Evolutionary conservation across 2,329 filamentous ascomycete genomes (phyloP).

Genomic region (Xylaria sp.): DNA sequence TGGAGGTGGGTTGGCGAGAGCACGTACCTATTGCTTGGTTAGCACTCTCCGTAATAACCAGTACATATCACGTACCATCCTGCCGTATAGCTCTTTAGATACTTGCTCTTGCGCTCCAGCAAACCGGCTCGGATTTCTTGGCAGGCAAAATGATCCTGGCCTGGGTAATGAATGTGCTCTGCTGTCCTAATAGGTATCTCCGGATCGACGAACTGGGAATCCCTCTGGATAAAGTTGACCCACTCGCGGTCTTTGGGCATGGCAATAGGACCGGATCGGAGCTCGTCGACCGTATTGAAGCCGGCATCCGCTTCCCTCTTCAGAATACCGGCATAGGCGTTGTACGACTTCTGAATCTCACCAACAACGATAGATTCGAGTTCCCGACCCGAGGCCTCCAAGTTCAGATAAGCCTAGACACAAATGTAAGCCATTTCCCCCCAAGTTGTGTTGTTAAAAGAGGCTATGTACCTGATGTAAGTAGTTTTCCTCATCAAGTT

Average conservation of each 20-base stretch:
- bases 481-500: constrained; percentile 98
- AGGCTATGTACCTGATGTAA: constrained; percentile 78
- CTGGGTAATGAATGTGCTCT: constrained; percentile 90
- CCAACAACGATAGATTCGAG: constrained; percentile 96
- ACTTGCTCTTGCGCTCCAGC: constrained; percentile 98
- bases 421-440: constrained; percentile 38
- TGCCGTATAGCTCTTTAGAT: constrained; percentile 95
- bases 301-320: constrained; percentile 90
- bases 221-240: constrained; percentile 81
- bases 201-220: constrained; percentile 89
- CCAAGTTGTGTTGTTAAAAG: not conserved
- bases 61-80: constrained; percentile 77
- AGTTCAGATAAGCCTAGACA: constrained; percentile 85
- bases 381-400: constrained; percentile 93
- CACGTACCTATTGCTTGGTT: constrained; percentile 76
- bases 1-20: constrained; percentile 96
- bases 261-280: constrained; percentile 85
- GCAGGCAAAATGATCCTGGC: constrained; percentile 84
- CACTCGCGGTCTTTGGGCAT: constrained; percentile 97
- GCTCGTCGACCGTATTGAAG: constrained; percentile 80
- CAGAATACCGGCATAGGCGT: constrained; percentile 89
- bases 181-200: constrained; percentile 79
- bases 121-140: constrained; percentile 89
- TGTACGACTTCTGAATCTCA: constrained; percentile 98
- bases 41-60: constrained; percentile 31